These are phyloP conservation scores for Nigrospora sphaerica DNA, from an alignment of 2,329 filamentous ascomycete genomes.

Conservation along the genomic window DNA sequence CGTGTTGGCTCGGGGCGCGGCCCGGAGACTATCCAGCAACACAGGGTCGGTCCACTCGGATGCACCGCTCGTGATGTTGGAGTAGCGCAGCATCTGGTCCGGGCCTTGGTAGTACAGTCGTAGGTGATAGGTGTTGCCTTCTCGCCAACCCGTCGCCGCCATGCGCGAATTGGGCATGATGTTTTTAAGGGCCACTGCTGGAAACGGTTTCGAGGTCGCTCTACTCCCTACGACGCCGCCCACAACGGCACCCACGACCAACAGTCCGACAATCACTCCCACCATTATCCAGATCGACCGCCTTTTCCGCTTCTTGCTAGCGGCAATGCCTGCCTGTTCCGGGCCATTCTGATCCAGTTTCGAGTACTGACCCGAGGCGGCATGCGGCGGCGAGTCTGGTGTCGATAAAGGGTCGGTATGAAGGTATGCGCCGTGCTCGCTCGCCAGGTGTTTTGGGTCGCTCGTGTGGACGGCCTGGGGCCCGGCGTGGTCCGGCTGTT, in stretches of 20 bases:
- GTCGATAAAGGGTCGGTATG: too few species aligned
- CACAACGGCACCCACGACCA: slow-evolving; percentile 1
- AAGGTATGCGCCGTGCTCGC: too few species aligned
- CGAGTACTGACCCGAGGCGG: too few species aligned
- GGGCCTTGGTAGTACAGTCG: slow-evolving; percentile 4
- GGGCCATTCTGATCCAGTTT: too few species aligned
- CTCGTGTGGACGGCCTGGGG: too few species aligned
- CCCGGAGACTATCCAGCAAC: not conserved
- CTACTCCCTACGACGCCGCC: slow-evolving; percentile 2
- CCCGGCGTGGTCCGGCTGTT: too few species aligned
- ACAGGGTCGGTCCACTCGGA: not conserved
- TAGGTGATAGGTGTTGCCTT: not conserved
- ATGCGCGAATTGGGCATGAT: not conserved
- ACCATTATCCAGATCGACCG: not conserved
- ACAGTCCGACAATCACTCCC: not conserved
- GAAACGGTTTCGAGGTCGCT: not conserved
- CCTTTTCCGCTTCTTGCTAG: too few species aligned
- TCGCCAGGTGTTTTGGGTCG: too few species aligned
- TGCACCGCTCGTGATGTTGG: not conserved
- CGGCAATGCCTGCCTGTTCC: too few species aligned
- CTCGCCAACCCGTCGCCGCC: slow-evolving; percentile 2
- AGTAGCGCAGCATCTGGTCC: slow-evolving; percentile 3
- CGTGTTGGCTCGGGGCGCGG: not conserved
- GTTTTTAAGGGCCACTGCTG: not conserved
- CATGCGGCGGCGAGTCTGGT: too few species aligned